Base-by-base conservation (phyloP, 768 basidiomycete genomes). In the Strobilomyces echinocephalus region DNA sequence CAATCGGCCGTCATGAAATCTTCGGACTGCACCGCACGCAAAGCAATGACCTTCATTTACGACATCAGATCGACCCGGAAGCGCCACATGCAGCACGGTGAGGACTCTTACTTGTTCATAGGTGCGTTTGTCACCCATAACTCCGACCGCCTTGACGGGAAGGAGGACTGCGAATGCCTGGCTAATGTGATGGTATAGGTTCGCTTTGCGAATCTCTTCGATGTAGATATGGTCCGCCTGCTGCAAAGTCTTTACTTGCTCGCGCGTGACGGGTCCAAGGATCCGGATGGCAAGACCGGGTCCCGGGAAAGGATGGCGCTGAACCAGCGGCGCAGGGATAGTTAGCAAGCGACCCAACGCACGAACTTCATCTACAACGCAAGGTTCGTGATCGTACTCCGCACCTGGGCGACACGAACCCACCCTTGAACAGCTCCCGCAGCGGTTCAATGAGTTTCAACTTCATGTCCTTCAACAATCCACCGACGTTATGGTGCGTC, bases 1-100 rank as follows among this genome's bases (percentile, higher is more conserved):
- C 95, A 98, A 69, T 98, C 95, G 34, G 97, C 97, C 14, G 97
- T 99, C 97, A 99, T 99, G 68, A 99, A 99, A 70, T 99, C 97
- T 68, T 97, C 95, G n/a, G 94, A 86, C 67, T 91, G 87, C 9
- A 98, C 95, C 3, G 97, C 97, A 47, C 97, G 83, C 49, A 99
- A 77, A 1, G 92, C 91, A 53, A 98, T 91, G 46, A 99, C 95
- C 84, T 88, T 60, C 28, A 31, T 28, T 38, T 3, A 26, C 14
- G 35, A 49, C 38, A 24, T 60, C 20, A 47, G 53, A 55, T 54
- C 43, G 50, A n/a, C 12, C 15, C 18, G 10, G 24, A 24, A 24
- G 24, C 24, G 24, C 2, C 24, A 24, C 24, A 24, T 2, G 24
- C 4, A 14, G n/a, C 12, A 21, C 1, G 16, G 40, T 16, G n/a